Evolutionary conservation across 2,329 filamentous ascomycete genomes (phyloP).

Genomic region (Aureobasidium zeae): DNA sequence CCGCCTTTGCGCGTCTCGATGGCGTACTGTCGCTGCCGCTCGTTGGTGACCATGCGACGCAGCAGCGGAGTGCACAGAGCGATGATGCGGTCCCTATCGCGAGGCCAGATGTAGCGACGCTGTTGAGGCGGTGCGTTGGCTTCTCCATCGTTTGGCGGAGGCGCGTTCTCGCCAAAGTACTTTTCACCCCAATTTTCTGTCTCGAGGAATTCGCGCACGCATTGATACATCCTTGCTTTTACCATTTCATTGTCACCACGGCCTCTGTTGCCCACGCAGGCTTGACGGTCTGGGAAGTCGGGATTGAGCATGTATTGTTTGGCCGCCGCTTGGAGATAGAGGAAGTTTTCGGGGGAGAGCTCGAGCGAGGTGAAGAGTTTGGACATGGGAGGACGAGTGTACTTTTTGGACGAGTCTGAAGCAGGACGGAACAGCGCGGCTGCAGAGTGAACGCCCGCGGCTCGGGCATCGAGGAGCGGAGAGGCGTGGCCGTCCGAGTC

Average conservation of each 20-base stretch:
- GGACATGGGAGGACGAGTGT: conserved; percentile 49
- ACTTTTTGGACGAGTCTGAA: conserved; percentile 41
- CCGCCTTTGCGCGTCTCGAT: conserved; percentile 44
- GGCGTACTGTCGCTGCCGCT: conserved; percentile 49
- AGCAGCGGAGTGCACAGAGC: conserved; percentile 49
- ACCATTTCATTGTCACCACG: conserved; percentile 44
- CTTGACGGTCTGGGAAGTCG: conserved; percentile 45
- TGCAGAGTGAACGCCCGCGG: conserved; percentile 40
- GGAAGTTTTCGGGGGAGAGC: conserved; percentile 47
- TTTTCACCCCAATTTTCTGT: conserved; percentile 28
- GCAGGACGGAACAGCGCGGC: conserved; percentile 34
- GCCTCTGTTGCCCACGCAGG: conserved; percentile 46
- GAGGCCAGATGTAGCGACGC: conserved; percentile 44
- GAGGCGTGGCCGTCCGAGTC: conserved; percentile 7
- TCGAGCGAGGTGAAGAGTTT: conserved; percentile 49
- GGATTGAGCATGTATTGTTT: conserved; percentile 50
- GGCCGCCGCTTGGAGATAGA: conserved; percentile 46
- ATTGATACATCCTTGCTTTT: conserved; percentile 48
- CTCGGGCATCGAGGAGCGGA: conserved; percentile 32
- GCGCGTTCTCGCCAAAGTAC: conserved; percentile 38
- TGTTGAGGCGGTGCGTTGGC: conserved; percentile 11
- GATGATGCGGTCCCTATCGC: conserved; percentile 47
- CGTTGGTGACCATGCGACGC: conserved; percentile 51
- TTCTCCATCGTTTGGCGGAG: conserved; percentile 19
- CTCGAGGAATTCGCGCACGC: conserved; percentile 46